Base-by-base conservation (phyloP, 2,329 filamentous ascomycete genomes). In the Nemania sp. region DNA sequence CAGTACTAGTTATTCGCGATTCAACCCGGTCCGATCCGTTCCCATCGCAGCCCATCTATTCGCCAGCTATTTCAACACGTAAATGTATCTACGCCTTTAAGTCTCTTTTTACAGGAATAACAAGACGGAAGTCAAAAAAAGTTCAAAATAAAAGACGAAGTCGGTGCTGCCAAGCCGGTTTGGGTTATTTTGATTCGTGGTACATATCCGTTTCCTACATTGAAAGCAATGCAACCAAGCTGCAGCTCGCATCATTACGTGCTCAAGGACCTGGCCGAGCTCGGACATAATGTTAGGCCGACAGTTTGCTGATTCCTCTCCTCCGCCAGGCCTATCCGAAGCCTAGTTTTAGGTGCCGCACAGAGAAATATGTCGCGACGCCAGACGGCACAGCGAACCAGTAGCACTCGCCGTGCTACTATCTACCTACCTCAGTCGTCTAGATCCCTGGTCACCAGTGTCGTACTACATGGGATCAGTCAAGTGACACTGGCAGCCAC, bases 401-500 rank as follows among this genome's bases (percentile, higher is more conserved):
- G 15, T 29, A 25, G 43, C 25, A 53, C 37, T 52, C 37, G 48
- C 46, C 52, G 45, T 52, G 47, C 21, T 42, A n/a, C n/a, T n/a
- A n/a, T n/a, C n/a, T n/a, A n/a, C n/a, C n/a, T n/a, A n/a, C n/a
- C n/a, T n/a, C n/a, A 34, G 42, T 45, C 7, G 25, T n/a, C 7
- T 25, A 17, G 43, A 39, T 55, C 32, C 47, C 43, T 40, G 7
- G 7, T 42, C 18, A 20, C 25, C 25, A 47, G 40, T 34, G 55
- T 55, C 51, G 39, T 48, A 52, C 47, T 37, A 55, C 40, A 60
- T 46, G 46, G 13, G 11, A 40, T 52, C 43, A 20, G 34, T 52
- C 45, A 52, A 52, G 40, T 54, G 50, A 61, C 50, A 51, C 47
- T 37, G 17, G 35, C 50, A 57, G 52, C 50, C 47, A 59, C 48